These are phyloP conservation scores for Whalleya microplaca DNA, from an alignment of 2,329 filamentous ascomycete genomes.

Conservation along the genomic window DNA sequence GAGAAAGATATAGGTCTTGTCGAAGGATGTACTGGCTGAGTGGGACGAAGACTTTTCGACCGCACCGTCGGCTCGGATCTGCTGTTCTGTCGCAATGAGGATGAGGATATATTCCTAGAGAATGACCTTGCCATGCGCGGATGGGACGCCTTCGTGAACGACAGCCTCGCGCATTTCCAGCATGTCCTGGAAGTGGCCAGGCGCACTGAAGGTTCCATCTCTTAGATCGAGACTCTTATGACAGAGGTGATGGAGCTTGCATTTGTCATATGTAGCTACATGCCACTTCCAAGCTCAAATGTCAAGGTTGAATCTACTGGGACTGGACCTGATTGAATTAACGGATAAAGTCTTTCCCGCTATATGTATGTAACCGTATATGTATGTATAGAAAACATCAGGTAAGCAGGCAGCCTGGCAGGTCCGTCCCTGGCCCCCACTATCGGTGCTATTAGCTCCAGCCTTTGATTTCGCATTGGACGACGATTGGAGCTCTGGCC, in stretches of 20 bases:
- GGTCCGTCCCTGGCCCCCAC: not conserved
- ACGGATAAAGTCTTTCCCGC: conserved; percentile 10
- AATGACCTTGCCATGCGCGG: conserved; percentile 25
- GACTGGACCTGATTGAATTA: not conserved
- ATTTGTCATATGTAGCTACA: conserved; percentile 7
- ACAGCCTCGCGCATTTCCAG: conserved; percentile 32
- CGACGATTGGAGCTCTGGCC: conserved; percentile 12
- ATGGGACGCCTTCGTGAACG: conserved; percentile 21
- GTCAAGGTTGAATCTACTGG: not conserved
- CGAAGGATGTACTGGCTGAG: conserved; percentile 1
- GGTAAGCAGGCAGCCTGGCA: no score
- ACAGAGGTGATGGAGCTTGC: conserved; percentile 8
- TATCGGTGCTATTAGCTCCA: not conserved
- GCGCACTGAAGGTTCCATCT: conserved; percentile 37
- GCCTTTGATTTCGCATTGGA: not conserved
- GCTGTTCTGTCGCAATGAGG: conserved; percentile 10
- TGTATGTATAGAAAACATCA: no score
- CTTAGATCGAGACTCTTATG: not conserved
- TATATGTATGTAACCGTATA: not conserved
- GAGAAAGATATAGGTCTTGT: conserved; percentile 34
- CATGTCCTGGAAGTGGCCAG: conserved; percentile 34
- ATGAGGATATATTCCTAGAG: conserved; percentile 24
- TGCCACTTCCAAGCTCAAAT: conserved; percentile 5
- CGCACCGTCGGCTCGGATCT: conserved; percentile 12
- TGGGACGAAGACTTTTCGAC: conserved; percentile 9